These are phyloP conservation scores for Tricholoma sp. DNA, from an alignment of 768 basidiomycete genomes.

Conservation along the genomic window DNA sequence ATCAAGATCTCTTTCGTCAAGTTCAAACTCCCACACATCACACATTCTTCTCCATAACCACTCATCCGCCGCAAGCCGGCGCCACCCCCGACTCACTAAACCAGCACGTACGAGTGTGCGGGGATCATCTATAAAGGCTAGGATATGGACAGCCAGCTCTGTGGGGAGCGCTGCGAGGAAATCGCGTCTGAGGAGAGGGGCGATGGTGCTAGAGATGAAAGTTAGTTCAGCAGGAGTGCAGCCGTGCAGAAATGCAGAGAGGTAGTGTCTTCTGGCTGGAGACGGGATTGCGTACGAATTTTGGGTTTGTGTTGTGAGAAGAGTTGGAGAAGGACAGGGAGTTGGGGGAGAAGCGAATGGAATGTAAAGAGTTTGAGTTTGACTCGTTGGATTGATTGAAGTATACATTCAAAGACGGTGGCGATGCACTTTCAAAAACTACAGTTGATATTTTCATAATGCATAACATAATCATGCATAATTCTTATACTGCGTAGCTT, in stretches of 20 bases:
- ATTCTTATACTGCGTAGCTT: too few relatives aligned
- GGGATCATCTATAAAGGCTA: slow-evolving; percentile 74
- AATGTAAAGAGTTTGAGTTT: slow-evolving; percentile 6
- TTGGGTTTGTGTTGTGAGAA: background rate
- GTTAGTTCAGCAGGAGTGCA: slow-evolving; percentile 41
- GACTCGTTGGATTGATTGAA: background rate
- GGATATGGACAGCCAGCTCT: slow-evolving; percentile 74
- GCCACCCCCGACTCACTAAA: slow-evolving; percentile 72
- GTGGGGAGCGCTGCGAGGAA: slow-evolving; percentile 36
- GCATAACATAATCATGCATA: too few relatives aligned
- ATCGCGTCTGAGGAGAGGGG: slow-evolving; percentile 60
- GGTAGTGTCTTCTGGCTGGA: slow-evolving; percentile 2
- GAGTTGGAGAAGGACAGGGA: too few relatives aligned
- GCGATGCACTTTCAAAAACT: too few relatives aligned
- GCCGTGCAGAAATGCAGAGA: slow-evolving; percentile 6
- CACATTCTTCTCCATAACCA: slow-evolving; percentile 80
- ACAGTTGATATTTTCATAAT: too few relatives aligned
- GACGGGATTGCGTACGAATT: background rate
- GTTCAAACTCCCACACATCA: slow-evolving; percentile 43
- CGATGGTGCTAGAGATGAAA: slow-evolving; percentile 59
- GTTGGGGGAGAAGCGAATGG: slow-evolving; percentile 31
- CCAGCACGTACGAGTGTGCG: slow-evolving; percentile 62
- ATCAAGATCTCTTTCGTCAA: background rate
- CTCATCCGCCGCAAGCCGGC: slow-evolving; percentile 64
- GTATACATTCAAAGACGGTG: too few relatives aligned